Conservation (phyloP, 176 grass and related monocot species). For the Aegilops sharonensis region DNA sequence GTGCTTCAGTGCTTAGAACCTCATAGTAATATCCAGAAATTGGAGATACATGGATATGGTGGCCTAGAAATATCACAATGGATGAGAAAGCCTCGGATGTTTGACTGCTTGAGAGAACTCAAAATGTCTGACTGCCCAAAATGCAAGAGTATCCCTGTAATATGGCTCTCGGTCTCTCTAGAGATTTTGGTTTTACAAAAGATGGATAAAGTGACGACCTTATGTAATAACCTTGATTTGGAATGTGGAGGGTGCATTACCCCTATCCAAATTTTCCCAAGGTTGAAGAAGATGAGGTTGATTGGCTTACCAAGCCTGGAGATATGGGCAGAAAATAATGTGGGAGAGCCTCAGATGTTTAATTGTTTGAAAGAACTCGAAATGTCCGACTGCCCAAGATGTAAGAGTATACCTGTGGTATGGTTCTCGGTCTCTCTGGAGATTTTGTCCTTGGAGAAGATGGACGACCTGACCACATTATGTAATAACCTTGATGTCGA, state of each 20-base stretch:
- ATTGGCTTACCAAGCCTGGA: neutral
- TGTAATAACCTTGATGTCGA: neutral
- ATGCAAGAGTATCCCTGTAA: too few relatives aligned
- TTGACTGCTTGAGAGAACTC: neutral
- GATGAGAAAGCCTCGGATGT: conserved; percentile 12
- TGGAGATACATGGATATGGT: too few relatives aligned
- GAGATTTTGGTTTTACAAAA: too few relatives aligned
- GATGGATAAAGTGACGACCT: too few relatives aligned
- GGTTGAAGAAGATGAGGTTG: too few relatives aligned
- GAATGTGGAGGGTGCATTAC: too few relatives aligned
- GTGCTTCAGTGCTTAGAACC: neutral
- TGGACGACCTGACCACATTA: neutral
- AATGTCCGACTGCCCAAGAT: neutral
- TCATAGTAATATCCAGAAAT: neutral
- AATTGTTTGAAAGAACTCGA: neutral
- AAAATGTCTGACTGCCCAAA: too few relatives aligned
- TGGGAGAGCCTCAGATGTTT: neutral
- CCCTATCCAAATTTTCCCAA: too few relatives aligned
- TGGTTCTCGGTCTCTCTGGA: neutral
- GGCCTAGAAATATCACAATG: too few relatives aligned
- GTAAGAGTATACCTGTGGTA: neutral
- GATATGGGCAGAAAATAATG: neutral
- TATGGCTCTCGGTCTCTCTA: too few relatives aligned
- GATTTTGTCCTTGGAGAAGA: neutral
- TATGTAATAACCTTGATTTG: too few relatives aligned